Base-by-base conservation (phyloP, 768 basidiomycete genomes). In the Tricholoma furcatifolium region DNA sequence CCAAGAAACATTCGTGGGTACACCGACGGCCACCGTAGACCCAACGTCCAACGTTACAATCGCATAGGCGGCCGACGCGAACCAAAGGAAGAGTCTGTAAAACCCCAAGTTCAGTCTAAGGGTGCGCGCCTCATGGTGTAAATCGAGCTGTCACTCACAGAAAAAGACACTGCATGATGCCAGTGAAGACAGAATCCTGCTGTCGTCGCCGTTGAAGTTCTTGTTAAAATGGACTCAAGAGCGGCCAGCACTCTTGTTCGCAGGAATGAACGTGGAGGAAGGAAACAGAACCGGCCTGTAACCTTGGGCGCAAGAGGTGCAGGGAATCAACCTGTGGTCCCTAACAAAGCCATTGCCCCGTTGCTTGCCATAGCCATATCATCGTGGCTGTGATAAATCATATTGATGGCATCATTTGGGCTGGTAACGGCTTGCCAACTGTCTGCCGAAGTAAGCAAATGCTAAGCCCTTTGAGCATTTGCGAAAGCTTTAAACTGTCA, bases 181-280 rank as follows among this genome's bases (percentile, higher is more conserved):
- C 50, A 30, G 45, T 51, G 55, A n/a, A n/a, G n/a, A 42, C 51
- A 52, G 47, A 14, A 39, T 39, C 23, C 40, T 47, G 41, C 17
- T 31, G 23, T 47, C 11, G 17, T 21, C n/a, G 24, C 11, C 1
- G 36, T 38, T 3, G 12, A 3, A 3, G 36, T 15, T 15, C 36
- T 18, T 9, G 43, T 40, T 18, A 48, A 6, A 35, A 15, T 4
- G 41, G 8, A 9, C 32, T 47, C 51, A 47, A 31, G 12, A 56
- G 50, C 55, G 50, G n/a, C 55, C 55, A 51, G 55, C 55, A 50
- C 55, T 43, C 35, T 44, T 55, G 43, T 46, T 20, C 6, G 6
- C 6, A 14, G 3, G 24, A 30, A n/a, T 7, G 31, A 43, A 51
- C 8, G n/a, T 27, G 46, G 42, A 44, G 21, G 17, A 6, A 30